Base-by-base conservation (phyloP, 768 basidiomycete species). In the Lactifluus volemus region DNA sequence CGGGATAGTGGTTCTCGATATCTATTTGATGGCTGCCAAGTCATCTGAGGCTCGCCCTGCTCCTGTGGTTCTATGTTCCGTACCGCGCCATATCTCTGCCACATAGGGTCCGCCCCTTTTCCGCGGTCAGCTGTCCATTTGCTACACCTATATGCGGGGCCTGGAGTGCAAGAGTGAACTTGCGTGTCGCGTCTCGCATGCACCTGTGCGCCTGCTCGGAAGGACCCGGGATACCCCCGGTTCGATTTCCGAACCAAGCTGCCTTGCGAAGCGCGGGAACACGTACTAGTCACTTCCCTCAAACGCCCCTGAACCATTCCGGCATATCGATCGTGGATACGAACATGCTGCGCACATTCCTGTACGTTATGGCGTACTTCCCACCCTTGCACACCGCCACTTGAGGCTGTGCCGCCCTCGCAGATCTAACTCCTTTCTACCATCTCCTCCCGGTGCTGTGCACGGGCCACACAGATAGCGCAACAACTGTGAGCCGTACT, bases 161-260 rank as follows among this genome's bases (percentile, higher is more conserved):
- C 9, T 15, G 15, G 8, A n/a, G 34, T 34, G 38, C 44, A 45
- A 17, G 39, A 11, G 29, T 17, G 30, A 54, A 19, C 44, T 45
- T 39, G 41, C 25, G 25, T 17, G 32, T 41, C 25, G 36, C 11
- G 42, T 32, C 36, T 38, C 54, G 50, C 49, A 49, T 61, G 60
- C 42, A 32, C 21, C 39, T 39, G 34, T 29, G 21, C n/a, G 25
- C 25, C 25, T 25, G 25, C 25, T 25, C 25, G 25, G 25, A 8
- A 19, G 60, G 60, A 61, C 60, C 60, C 59, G 1, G 25, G 49
- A 52, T 15, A 41, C 49, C 38, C 60, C 17, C 11, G 19, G 60
- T 61, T 61, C 60, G 60, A 61, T 49, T 47, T 57, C 55, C 60
- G 60, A 61, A 61, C 60, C 60, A 61, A 61, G 49, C 44, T 57